These are phyloP conservation scores for Stephanodiscus minutulus DNA, from an alignment of 108 stramenopile genomes.

Conservation along the genomic window DNA sequence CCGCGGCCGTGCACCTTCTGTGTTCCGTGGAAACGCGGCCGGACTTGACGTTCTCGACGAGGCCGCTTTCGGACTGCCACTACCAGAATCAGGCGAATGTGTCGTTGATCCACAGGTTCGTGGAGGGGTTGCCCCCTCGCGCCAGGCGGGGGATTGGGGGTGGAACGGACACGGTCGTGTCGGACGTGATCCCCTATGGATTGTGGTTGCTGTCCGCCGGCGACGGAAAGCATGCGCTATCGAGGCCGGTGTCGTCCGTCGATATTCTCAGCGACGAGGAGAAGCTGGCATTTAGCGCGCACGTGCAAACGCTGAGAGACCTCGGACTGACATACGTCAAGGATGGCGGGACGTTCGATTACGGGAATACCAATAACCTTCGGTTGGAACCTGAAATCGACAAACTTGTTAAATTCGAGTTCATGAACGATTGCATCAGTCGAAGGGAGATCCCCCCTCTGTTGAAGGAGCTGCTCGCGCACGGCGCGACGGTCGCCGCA, in stretches of 20 bases:
- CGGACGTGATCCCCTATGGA: conserved; percentile 71
- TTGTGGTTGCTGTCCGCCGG: conserved; percentile 79
- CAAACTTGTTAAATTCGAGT: conserved; percentile 53
- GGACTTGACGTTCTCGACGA: conserved; percentile 65
- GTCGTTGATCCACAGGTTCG: conserved; percentile 64
- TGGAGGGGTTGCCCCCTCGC: conserved; percentile 63
- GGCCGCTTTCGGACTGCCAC: conserved; percentile 57
- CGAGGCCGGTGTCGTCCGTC: conserved; percentile 69
- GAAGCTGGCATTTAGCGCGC: conserved; percentile 57
- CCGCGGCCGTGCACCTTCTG: conserved; percentile 76
- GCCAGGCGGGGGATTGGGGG: conserved; percentile 40
- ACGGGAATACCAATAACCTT: conserved; percentile 39
- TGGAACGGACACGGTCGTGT: conserved; percentile 40
- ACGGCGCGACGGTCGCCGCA: conserved; percentile 58
- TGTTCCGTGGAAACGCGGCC: conserved; percentile 78
- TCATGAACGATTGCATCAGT: conserved; percentile 8
- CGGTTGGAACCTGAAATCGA: conserved; percentile 80
- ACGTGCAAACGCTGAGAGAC: conserved; percentile 62
- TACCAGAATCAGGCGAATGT: conserved; percentile 67
- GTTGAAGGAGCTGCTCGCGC: conserved; percentile 72
- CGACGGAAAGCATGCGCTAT: conserved; percentile 55
- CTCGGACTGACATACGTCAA: conserved; percentile 77
- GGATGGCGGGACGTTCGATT: conserved; percentile 36
- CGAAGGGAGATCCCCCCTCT: conserved; percentile 43
- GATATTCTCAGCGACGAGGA: conserved; percentile 66